These are phyloP conservation scores for Lignosus rhinocerotis DNA, from an alignment of 1,284 basidiomycete genomes.

Conservation along the genomic window DNA sequence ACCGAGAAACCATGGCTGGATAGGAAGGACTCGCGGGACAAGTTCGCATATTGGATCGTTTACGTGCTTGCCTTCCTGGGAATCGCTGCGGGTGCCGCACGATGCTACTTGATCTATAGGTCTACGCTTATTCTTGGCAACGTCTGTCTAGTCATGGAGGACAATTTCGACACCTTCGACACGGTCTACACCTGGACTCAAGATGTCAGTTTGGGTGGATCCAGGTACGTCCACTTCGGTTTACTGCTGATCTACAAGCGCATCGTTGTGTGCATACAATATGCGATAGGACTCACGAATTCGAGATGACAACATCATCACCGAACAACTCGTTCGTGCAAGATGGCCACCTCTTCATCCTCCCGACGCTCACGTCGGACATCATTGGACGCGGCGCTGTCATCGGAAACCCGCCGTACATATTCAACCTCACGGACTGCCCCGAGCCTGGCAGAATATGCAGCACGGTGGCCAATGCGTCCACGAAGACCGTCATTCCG, in stretches of 20 bases:
- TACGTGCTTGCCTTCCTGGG: constrained; percentile 57
- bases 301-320: constrained; percentile 83
- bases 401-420: constrained; percentile 55
- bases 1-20: constrained; percentile 74
- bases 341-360: constrained; percentile 77
- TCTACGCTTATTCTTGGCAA: constrained; percentile 54
- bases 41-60: constrained; percentile 71
- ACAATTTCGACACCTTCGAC: constrained; percentile 74
- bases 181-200: constrained; percentile 68
- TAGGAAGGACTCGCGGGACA: constrained; percentile 58
- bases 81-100: constrained; percentile 12
- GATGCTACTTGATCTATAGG: constrained; percentile 51
- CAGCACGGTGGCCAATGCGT: constrained; percentile 58
- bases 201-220: constrained; percentile 83
- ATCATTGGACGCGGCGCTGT: constrained; percentile 58
- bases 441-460: constrained; percentile 63
- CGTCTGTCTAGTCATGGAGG: constrained; percentile 77
- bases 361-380: constrained; percentile 84
- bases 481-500: constrained; percentile 66
- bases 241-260: not conserved
- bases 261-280: not conserved
- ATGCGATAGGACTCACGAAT: constrained; percentile 70
- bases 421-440: constrained; percentile 81
- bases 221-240: constrained; percentile 56
- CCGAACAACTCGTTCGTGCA: constrained; percentile 79